Evolutionary conservation across 202 grass and related monocot genomes (phyloP).

Genomic region (Digitaria exilis): DNA sequence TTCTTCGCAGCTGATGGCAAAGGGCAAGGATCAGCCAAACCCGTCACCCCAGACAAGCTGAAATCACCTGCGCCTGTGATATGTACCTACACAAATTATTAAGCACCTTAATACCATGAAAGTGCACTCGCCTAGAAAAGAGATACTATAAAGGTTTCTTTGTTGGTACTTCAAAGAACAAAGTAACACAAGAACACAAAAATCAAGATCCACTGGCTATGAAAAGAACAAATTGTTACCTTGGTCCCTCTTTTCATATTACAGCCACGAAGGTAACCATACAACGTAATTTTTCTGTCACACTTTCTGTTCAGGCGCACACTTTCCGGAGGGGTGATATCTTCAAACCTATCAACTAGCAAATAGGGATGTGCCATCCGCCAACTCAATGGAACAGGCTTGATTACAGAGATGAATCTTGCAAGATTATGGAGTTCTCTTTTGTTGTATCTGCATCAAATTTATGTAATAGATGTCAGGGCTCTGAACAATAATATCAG

Average conservation of each 20-base stretch:
- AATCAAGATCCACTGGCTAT: constrained; percentile 23
- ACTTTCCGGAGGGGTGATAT: constrained; percentile 80
- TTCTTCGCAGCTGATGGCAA: constrained; percentile 96
- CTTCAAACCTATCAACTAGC: constrained; percentile 92
- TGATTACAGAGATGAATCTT: constrained; percentile 96
- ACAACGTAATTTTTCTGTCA: constrained; percentile 94
- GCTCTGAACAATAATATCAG: neutral
- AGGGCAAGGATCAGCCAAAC: constrained; percentile 92
- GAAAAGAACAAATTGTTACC: constrained; percentile 49
- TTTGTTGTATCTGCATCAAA: constrained; percentile 72
- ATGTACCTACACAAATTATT: constrained; percentile 73
- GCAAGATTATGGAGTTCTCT: constrained; percentile 96
- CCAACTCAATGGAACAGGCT: constrained; percentile 77
- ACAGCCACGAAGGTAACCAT: constrained; percentile 97
- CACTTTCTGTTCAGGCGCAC: constrained; percentile 78
- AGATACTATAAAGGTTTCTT: neutral
- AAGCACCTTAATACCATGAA: constrained; percentile 10
- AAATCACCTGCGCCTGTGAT: constrained; percentile 95
- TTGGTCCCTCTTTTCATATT: constrained; percentile 96
- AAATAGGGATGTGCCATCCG: constrained; percentile 92
- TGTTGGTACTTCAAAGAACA: neutral
- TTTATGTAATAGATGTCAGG: neutral
- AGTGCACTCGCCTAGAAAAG: neutral
- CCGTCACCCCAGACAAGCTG: constrained; percentile 71
- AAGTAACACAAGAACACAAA: constrained; percentile 22